Base-by-base conservation (phyloP, 1,284 basidiomycete genomes). In the Farysia itapuensis region DNA sequence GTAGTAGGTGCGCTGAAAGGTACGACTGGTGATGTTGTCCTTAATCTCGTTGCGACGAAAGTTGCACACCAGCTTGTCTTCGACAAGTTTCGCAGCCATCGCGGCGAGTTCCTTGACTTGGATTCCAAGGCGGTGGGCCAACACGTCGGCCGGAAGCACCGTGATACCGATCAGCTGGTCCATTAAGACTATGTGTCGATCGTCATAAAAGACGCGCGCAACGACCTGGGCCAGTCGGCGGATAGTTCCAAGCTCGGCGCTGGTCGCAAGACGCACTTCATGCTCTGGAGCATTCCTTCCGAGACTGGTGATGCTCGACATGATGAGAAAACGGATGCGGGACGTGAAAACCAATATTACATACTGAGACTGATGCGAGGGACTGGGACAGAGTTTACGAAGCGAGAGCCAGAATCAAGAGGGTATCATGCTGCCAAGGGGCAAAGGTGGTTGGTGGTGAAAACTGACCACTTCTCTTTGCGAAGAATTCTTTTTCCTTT, bases 71-170 rank as follows among this genome's bases (percentile, higher is more conserved):
- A 98, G 81, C 50, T 86, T 84, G 78, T 96, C 90, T 54, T 87
- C 87, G 39, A 88, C 82, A 46, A 98, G 81, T 40, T 86, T 86
- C 11, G 89, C 89, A 75, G 91, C 88, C 74, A 95, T 82, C 79
- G 93, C 94, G 77, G 89, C 87, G 59, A 97, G 80, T 78, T 98
- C 95, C 75, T 93, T 94, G n/a, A 87, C 83, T 72, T 89, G 86
- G 50, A 95, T 80, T 3, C 89, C 90, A 80, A 94, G 85, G 51
- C 88, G 82, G 43, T 87, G 86, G 9, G 90, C 90, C 70, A 97
- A 81, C 60, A 93, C 89, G 77, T 94, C 91, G 76, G 92, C 90
- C 77, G 90, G 90, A 72, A 92, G 84, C 77, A 93, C 90, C 66
- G 88, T 85, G 79, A 91, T 86, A 63, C 87, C 85, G 58, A 90